Conservation (phyloP, 768 basidiomycete species). For the Lentinus brumalis region DNA sequence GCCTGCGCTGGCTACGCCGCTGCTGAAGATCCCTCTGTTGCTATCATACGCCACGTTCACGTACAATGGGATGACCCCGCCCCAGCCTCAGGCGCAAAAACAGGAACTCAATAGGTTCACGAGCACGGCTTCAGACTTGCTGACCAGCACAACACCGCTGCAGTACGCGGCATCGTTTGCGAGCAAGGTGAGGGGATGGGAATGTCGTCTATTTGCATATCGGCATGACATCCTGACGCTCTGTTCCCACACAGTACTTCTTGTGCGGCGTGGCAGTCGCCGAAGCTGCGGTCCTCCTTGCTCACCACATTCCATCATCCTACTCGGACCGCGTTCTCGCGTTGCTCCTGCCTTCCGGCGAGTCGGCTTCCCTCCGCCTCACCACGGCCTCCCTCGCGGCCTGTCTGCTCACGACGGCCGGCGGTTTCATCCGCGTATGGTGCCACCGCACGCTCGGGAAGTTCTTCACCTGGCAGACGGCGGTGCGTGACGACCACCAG, state of each 20-base stretch:
- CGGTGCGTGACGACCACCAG: constrained; percentile 14
- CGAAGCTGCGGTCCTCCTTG: constrained; percentile 1
- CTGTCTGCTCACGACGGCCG: neutral
- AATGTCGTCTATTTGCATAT: neutral
- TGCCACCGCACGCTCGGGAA: constrained; percentile 19
- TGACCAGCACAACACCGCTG: neutral
- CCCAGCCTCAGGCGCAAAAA: neutral
- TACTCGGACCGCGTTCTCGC: neutral
- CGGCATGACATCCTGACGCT: neutral
- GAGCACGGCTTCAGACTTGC: neutral
- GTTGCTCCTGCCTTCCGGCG: neutral
- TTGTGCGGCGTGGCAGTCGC: neutral
- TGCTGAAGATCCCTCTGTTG: constrained; percentile 3
- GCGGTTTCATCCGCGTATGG: constrained; percentile 4
- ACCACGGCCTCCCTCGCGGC: neutral
- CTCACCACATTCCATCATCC: neutral
- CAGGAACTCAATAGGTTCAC: neutral
- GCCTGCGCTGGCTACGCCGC: neutral
- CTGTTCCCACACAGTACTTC: neutral
- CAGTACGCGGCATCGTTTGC: neutral
- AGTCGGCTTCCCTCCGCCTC: neutral
- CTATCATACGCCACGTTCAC: neutral
- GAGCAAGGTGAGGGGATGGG: neutral
- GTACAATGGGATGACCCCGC: neutral
- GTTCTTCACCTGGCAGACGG: constrained; percentile 21